Conservation (phyloP, 1,284 basidiomycete genomes). For the Puccinia brachypodii region DNA sequence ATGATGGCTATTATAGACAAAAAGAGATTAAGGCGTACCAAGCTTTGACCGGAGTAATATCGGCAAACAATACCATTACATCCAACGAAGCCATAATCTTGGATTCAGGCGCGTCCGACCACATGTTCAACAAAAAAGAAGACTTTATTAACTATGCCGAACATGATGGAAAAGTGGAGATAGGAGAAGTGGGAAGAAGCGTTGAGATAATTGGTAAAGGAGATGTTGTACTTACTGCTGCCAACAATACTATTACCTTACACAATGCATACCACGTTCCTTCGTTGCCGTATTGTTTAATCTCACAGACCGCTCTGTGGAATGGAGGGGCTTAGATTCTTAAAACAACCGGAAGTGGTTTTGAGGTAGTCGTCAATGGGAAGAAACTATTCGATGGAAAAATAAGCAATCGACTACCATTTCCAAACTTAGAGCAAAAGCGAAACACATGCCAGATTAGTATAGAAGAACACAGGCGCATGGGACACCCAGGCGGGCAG, state of each 20-base stretch:
- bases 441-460: background rate
- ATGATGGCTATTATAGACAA: too few species aligned
- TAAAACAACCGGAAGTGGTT: background rate
- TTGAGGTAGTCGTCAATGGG: background rate
- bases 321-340: background rate
- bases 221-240: background rate
- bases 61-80: background rate
- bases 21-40: background rate
- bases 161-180: background rate
- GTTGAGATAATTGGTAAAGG: constrained; percentile 2
- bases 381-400: background rate
- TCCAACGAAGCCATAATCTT: background rate
- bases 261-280: constrained; percentile 8
- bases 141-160: background rate
- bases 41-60: background rate
- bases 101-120: background rate
- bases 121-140: constrained; percentile 2
- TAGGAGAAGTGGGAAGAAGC: background rate
- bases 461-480: background rate
- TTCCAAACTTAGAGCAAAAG: background rate
- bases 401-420: background rate
- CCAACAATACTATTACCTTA: background rate
- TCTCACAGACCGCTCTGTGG: background rate
- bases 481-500: background rate
- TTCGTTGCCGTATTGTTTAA: background rate